A percentile compares a stretch with the other conserved stretches of the same genome.
Conservation (phyloP, 345 rosid genomes). For the thale cress (Arabidopsis thaliana) region TAIR10.1 NC_003075.7:6656001-6656500, state of each 20-base stretch:
- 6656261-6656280: not conserved
- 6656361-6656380: not conserved
- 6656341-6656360: not conserved
- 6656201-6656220: too few relatives aligned
- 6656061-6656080: too few relatives aligned
- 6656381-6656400: not conserved
- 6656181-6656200: too few relatives aligned
- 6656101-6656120: too few relatives aligned
- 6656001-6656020: too few relatives aligned
- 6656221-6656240: not conserved
- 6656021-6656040: too few relatives aligned
- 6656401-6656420: not conserved
- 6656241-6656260: not conserved
- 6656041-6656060: too few relatives aligned
- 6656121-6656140: too few relatives aligned
- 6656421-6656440: not conserved
- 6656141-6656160: too few relatives aligned
- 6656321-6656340: not conserved
- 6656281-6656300: not conserved
- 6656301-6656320: not conserved
- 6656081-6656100: too few relatives aligned
- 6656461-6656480: not conserved
- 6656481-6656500: slow-evolving; percentile 34
- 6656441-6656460: slow-evolving; percentile 36
- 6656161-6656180: too few relatives aligned